Conservation (phyloP, 371 early-diverging fungal species). For the Parasitella parasitica region DNA sequence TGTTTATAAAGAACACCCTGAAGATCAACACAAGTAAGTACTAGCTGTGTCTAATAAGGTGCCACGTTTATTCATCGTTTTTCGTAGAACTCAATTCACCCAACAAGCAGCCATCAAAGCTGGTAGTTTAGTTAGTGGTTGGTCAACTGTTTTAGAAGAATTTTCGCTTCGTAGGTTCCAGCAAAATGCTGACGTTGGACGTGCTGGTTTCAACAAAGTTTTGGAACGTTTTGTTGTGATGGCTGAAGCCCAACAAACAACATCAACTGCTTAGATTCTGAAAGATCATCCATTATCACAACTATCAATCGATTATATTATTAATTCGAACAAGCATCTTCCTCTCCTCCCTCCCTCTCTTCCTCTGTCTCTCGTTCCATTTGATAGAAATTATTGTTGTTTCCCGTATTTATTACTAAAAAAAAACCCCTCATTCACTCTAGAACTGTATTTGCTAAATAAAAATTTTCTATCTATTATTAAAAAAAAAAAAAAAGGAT, state of each 20-base stretch:
- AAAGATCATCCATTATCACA: neutral
- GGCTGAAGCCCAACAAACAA: slow-evolving; percentile 24
- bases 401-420: neutral
- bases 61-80: neutral
- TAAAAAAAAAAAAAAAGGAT: neutral
- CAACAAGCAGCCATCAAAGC: slow-evolving; percentile 81
- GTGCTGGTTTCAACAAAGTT: slow-evolving; percentile 67
- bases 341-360: neutral
- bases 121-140: slow-evolving; percentile 62
- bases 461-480: neutral
- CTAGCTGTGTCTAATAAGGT: neutral
- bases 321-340: neutral
- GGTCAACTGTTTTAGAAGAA: slow-evolving; percentile 79
- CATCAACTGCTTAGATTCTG: neutral
- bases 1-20: slow-evolving; percentile 65
- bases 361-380: neutral
- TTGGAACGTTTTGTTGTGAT: slow-evolving; percentile 50
- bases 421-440: neutral
- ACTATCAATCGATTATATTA: neutral
- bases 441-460: neutral
- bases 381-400: neutral
- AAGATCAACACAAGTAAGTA: slow-evolving; percentile 33
- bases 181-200: slow-evolving; percentile 77
- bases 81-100: slow-evolving; percentile 57
- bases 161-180: slow-evolving; percentile 78